Base-by-base conservation (phyloP, 202 grass and related monocot genomes). In the Schoenoplectus triqueter region DNA sequence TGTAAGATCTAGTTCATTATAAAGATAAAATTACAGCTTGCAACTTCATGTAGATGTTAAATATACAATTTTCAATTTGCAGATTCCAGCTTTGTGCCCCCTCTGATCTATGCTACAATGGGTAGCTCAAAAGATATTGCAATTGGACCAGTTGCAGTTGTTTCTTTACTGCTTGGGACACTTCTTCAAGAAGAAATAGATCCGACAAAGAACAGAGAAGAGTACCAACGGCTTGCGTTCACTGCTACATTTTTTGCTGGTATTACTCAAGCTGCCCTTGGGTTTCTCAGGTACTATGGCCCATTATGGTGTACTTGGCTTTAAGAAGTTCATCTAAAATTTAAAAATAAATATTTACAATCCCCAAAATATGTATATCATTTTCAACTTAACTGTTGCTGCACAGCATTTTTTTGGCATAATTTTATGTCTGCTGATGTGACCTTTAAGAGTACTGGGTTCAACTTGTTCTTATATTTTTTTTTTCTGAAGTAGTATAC, bases 161-260 rank as follows among this genome's bases (percentile, higher is more conserved):
- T 98, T 42, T 98, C 96, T 46, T 90, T 98, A 83, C 84, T 98
- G 65, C 48, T 98, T 64, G 96, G 96, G 56, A 92, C 93, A 44
- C 93, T 98, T 80, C 84, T 98, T 39, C 90, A 94, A 75, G 81
- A 86, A 66, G 96, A 98, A 76, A 80, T 90, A 80, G 93, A 98
- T 18, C 82, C 80, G 20, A 84, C 50, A 9, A 89, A 84, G 70
- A 78, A 95, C 46, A 90, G 90, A 85, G 96, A 92, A 18, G 93
- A 89, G 82, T 99, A 99, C 66, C 51, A 81, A 15, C 78, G 84
- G 50, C 96, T 99, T 54, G 96, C 90, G 68, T 99, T 99, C 73
- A 99, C 96, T 2, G 93, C 96, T 10, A 95, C 96, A 42, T 99
- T 99, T 88, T 99, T 99, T 73, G 96, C 96, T 88, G 96, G 96